Conservation (phyloP, 2,329 filamentous ascomycete species). For the Claviceps maximensis region DNA sequence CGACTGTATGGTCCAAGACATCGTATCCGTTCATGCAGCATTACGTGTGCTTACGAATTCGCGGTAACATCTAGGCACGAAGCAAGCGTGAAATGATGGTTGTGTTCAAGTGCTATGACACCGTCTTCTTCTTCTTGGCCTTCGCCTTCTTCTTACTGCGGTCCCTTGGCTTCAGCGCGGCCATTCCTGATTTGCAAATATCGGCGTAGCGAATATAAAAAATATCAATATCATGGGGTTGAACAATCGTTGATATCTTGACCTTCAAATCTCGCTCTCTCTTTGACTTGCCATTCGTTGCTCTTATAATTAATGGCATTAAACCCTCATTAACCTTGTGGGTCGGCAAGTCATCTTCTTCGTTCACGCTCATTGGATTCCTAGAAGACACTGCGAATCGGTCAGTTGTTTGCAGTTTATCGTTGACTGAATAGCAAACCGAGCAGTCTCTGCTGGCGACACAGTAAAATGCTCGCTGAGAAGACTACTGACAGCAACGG, state of each 20-base stretch:
- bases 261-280: constrained; percentile 43
- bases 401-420: not conserved
- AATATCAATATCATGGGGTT: constrained; percentile 57
- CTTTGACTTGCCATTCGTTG: constrained; percentile 64
- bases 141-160: constrained; percentile 75
- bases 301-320: constrained; percentile 66
- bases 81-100: constrained; percentile 13
- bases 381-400: not conserved
- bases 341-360: constrained; percentile 28
- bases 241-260: constrained; percentile 74
- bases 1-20: not conserved
- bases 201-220: constrained; percentile 86
- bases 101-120: constrained; percentile 28
- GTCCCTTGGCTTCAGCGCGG: constrained; percentile 81
- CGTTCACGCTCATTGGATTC: not conserved
- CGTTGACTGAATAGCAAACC: not conserved
- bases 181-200: constrained; percentile 80
- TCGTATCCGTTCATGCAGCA: not conserved
- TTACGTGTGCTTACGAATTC: not conserved
- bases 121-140: constrained; percentile 55
- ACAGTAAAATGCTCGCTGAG: not conserved
- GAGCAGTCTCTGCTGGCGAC: not conserved
- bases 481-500: not conserved
- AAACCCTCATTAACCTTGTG: constrained; percentile 26
- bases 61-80: not conserved